Percentiles rank a stretch among this genome's conserved stretches.
Evolutionary conservation across 1,284 basidiomycete genomes (phyloP).

Genomic region (Tilletia caries): DNA sequence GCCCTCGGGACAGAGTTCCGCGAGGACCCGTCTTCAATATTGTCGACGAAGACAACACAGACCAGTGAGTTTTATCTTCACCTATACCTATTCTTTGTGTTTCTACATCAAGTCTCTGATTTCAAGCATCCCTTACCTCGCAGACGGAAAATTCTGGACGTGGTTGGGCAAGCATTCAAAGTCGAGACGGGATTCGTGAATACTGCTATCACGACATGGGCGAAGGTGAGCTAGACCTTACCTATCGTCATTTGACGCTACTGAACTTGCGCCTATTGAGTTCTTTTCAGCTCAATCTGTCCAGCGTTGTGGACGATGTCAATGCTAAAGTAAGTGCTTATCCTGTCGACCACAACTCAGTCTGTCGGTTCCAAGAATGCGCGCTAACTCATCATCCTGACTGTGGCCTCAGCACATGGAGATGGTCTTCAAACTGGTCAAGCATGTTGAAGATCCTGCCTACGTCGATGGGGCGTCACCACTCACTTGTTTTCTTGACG

Average conservation of each 20-base stretch:
- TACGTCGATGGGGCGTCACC: slow-evolving; percentile 8
- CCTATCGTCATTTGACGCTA: not conserved
- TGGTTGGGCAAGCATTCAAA: slow-evolving; percentile 24
- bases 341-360: too few relatives aligned
- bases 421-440: slow-evolving; percentile 20
- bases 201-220: slow-evolving; percentile 33
- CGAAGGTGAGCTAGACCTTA: slow-evolving; percentile 18
- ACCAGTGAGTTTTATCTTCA: slow-evolving; percentile 17
- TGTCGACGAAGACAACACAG: slow-evolving; percentile 34
- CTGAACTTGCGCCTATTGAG: not conserved
- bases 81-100: not conserved
- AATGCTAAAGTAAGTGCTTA: slow-evolving; percentile 29
- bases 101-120: not conserved
- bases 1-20: slow-evolving; percentile 27
- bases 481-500: slow-evolving; percentile 20
- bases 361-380: not conserved
- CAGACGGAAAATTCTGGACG: slow-evolving; percentile 28
- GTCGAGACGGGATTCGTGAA: slow-evolving; percentile 36
- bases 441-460: slow-evolving; percentile 20
- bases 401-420: slow-evolving; percentile 30
- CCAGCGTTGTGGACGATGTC: slow-evolving; percentile 31
- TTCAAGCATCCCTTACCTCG: not conserved
- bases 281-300: slow-evolving; percentile 19
- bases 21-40: slow-evolving; percentile 38
- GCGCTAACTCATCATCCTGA: too few relatives aligned